These are phyloP conservation scores for Scheffersomyces lignosus DNA, from an alignment of 805 yeast genomes.

Conservation along the genomic window DNA sequence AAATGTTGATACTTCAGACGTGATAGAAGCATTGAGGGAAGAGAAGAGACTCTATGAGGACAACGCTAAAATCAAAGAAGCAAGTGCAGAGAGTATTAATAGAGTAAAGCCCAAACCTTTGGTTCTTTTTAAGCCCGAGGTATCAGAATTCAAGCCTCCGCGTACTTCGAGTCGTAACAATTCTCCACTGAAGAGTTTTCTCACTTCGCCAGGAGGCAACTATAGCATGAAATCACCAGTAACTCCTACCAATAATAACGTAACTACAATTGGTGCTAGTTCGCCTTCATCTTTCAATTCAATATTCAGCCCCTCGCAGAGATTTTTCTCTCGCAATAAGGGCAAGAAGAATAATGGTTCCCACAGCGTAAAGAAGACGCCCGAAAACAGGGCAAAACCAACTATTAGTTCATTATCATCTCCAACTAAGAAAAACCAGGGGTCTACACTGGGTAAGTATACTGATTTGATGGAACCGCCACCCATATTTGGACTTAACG, in stretches of 20 bases:
- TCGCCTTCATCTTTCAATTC: conserved; percentile 34
- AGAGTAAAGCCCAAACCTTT: background rate
- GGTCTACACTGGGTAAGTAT: conserved; percentile 12
- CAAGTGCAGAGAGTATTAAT: background rate
- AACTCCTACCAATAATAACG: conserved; percentile 26
- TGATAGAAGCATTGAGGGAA: conserved; percentile 8
- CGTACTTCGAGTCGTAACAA: background rate
- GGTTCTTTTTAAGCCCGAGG: too few relatives aligned
- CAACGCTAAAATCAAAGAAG: background rate
- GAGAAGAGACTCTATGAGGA: background rate
- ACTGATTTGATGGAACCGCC: conserved; percentile 40
- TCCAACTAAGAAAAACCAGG: conserved; percentile 12
- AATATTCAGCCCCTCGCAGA: conserved; percentile 39
- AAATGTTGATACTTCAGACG: conserved; percentile 15
- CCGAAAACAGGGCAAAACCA: conserved; percentile 14
- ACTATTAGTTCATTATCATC: conserved; percentile 36
- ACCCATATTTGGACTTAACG: conserved; percentile 25
- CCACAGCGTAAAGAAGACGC: too few relatives aligned
- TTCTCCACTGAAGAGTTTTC: background rate
- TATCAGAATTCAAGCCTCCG: background rate
- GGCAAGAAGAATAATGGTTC: conserved; percentile 7
- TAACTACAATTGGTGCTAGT: conserved; percentile 39
- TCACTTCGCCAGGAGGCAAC: conserved; percentile 6
- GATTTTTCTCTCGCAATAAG: conserved; percentile 30
- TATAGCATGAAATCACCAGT: conserved; percentile 11